Evolutionary conservation across 169 alveolate species (phyloP).

Genomic region (Plasmodium adleri): DNA sequence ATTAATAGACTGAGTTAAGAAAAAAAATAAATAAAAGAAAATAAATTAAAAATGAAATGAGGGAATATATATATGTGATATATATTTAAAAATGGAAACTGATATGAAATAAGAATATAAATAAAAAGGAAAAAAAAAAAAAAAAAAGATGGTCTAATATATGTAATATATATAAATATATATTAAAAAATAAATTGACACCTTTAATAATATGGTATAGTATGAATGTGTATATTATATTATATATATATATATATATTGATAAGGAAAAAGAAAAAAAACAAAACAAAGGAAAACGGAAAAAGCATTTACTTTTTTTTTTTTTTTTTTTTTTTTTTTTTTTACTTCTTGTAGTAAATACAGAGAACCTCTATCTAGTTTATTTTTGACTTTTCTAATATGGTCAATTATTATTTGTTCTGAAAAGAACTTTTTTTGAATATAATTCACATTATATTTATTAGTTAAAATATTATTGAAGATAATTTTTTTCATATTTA

Average conservation of each 20-base stretch:
- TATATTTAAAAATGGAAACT: too few species aligned
- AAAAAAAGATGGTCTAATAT: too few species aligned
- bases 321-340: too few species aligned
- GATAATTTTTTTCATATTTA: slow-evolving; percentile 21
- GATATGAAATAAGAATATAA: too few species aligned
- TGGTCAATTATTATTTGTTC: slow-evolving; percentile 54
- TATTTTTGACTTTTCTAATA: slow-evolving; percentile 49
- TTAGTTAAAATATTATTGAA: slow-evolving; percentile 4
- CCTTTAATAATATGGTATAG: too few species aligned
- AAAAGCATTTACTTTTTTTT: too few species aligned
- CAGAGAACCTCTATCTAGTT: slow-evolving; percentile 69
- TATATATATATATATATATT: not conserved
- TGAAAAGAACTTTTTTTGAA: slow-evolving; percentile 33
- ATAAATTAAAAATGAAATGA: not conserved
- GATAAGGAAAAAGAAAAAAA: not conserved
- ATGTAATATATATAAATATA: too few species aligned
- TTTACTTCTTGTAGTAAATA: slow-evolving; percentile 70
- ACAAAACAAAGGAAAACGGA: not conserved
- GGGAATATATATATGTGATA: too few species aligned
- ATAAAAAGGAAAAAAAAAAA: too few species aligned
- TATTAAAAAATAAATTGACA: too few species aligned
- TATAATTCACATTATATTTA: slow-evolving; percentile 5
- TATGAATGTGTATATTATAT: too few species aligned
- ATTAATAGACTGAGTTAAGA: slow-evolving; percentile 26
- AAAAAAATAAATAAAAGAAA: not conserved